These are phyloP conservation scores for Gossypium laxum DNA, from an alignment of 441 rosid genomes.

Conservation along the genomic window DNA sequence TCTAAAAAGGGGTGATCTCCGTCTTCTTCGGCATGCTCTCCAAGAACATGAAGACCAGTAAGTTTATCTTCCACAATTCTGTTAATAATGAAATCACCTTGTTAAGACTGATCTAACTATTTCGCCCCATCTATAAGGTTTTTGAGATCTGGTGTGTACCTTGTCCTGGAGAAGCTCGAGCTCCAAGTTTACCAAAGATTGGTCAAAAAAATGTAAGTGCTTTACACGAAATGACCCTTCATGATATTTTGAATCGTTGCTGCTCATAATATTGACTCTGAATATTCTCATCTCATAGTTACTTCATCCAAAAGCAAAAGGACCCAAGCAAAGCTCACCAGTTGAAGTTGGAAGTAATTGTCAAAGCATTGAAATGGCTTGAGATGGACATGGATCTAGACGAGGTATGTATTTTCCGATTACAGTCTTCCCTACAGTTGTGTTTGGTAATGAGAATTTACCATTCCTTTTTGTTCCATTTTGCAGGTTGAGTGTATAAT, in stretches of 20 bases:
- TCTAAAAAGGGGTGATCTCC: conserved; percentile 70
- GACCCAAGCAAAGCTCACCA: conserved; percentile 91
- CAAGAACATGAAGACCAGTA: conserved; percentile 79
- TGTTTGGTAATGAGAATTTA: not conserved
- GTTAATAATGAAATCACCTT: not conserved
- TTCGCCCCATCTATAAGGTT: conserved; percentile 33
- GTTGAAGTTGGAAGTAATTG: conserved; percentile 79
- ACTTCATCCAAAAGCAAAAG: conserved; percentile 66
- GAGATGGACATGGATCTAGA: conserved; percentile 87
- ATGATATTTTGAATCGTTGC: not conserved
- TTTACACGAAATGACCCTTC: not conserved
- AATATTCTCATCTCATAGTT: conserved; percentile 30
- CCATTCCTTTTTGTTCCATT: not conserved
- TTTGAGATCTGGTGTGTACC: conserved; percentile 85
- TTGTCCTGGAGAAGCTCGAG: conserved; percentile 88
- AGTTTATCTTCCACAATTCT: conserved; percentile 17
- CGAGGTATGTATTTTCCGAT: conserved; percentile 41
- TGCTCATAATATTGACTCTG: not conserved
- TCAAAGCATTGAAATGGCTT: conserved; percentile 80
- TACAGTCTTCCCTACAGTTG: not conserved
- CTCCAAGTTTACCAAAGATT: conserved; percentile 70
- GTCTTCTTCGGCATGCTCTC: conserved; percentile 74
- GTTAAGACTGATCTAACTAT: not conserved
- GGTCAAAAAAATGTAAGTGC: conserved; percentile 56
- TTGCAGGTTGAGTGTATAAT: conserved; percentile 83